Evolutionary conservation across 805 yeast genomes (phyloP).

Genomic region (Saccharomycopsis olivae): DNA sequence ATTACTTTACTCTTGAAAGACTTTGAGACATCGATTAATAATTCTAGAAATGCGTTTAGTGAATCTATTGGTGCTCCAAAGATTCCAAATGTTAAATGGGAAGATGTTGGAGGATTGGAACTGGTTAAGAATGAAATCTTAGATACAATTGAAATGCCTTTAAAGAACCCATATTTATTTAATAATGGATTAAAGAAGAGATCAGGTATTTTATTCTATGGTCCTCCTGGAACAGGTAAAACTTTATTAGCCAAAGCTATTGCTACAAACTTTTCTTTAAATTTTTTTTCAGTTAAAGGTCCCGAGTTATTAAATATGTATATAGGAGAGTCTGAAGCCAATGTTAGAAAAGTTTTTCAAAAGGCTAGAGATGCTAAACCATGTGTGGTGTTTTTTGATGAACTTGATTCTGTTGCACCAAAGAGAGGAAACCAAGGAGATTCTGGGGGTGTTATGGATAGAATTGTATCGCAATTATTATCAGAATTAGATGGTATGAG

Average conservation of each 20-base stretch:
- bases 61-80: conserved; percentile 96
- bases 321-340: conserved; percentile 97
- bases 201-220: conserved; percentile 89
- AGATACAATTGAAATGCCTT: conserved; percentile 93
- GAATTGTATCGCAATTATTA: conserved; percentile 89
- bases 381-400: conserved; percentile 95
- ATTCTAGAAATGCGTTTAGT: conserved; percentile 79
- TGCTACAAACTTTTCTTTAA: conserved; percentile 88
- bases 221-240: conserved; percentile 99
- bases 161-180: conserved; percentile 85
- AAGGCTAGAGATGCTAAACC: conserved; percentile 94
- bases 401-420: conserved; percentile 95
- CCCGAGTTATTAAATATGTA: conserved; percentile 96
- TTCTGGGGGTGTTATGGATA: conserved; percentile 98
- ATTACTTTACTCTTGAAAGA: conserved; percentile 46
- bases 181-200: conserved; percentile 84
- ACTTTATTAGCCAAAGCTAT: conserved; percentile 93
- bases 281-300: conserved; percentile 94
- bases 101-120: conserved; percentile 93
- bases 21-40: conserved; percentile 59
- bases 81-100: conserved; percentile 93
- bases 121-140: conserved; percentile 82
- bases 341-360: conserved; percentile 89
- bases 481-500: conserved; percentile 98
- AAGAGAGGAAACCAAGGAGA: conserved; percentile 98